A percentile compares a stretch with the other conserved stretches of the same genome.
Evolutionary conservation across 805 yeast species (phyloP).

Genomic region (Jamesozyma spencerorum): DNA sequence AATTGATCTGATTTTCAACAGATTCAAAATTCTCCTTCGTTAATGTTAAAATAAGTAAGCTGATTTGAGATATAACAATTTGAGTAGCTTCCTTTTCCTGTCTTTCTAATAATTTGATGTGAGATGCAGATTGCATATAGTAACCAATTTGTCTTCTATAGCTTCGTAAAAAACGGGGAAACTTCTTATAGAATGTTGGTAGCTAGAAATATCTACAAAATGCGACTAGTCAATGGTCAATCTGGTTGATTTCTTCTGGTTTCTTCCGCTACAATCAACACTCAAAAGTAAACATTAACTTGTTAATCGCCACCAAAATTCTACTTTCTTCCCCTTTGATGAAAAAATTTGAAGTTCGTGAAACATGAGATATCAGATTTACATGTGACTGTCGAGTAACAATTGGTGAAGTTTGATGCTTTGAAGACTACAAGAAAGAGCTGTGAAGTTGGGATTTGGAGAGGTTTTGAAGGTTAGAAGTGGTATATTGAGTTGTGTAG

Average conservation of each 20-base stretch:
- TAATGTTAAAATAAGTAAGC: slow-evolving; percentile 21
- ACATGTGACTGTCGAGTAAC: no score
- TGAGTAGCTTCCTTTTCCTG: slow-evolving; percentile 22
- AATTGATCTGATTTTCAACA: slow-evolving; percentile 14
- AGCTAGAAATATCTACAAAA: no score
- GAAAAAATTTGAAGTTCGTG: neutral
- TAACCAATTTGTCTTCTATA: slow-evolving; percentile 6
- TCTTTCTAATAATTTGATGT: slow-evolving; percentile 2
- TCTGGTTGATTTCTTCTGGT: neutral
- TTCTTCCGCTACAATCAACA: no score
- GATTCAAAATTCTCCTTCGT: slow-evolving; percentile 13
- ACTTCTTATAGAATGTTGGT: no score
- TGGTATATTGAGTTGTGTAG: no score
- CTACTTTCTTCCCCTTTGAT: neutral
- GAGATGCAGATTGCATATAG: slow-evolving; percentile 16
- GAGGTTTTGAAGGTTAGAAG: no score
- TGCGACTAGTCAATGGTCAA: no score
- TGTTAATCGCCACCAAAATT: neutral
- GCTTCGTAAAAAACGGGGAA: no score
- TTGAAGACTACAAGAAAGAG: no score
- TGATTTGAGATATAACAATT: slow-evolving; percentile 22
- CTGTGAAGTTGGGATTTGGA: no score
- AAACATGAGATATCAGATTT: neutral
- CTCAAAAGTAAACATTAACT: neutral
- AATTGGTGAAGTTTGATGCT: no score